These are phyloP conservation scores for Tolypocladium ophioglossoides DNA, from an alignment of 2,329 filamentous ascomycete species.

Conservation along the genomic window DNA sequence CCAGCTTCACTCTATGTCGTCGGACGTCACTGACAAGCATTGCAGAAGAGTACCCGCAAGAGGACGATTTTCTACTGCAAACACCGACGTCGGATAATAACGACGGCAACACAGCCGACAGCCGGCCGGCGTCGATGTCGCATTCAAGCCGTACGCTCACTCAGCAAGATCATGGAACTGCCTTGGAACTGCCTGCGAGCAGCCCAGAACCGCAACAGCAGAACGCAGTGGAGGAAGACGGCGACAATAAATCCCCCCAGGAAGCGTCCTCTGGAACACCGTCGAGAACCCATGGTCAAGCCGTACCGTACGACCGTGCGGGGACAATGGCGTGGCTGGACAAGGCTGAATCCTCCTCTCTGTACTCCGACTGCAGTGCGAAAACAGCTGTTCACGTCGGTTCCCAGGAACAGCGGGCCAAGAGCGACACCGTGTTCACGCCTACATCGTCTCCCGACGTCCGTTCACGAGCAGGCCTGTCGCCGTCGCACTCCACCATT, in stretches of 20 bases:
- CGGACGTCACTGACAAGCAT: neutral
- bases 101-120: neutral
- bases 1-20: neutral
- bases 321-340: neutral
- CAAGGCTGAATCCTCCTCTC: constrained; percentile 9
- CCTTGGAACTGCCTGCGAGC: neutral
- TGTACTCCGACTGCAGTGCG: constrained; percentile 11
- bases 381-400: constrained; percentile 6
- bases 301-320: neutral
- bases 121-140: neutral
- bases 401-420: neutral
- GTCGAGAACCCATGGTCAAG: neutral
- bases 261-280: too few species aligned
- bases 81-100: too few species aligned
- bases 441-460: neutral
- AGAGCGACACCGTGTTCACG: neutral
- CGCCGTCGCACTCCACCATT: neutral
- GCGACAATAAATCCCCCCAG: neutral
- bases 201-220: neutral
- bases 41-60: neutral
- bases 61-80: neutral
- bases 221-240: neutral
- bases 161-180: neutral
- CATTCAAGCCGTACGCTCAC: neutral
- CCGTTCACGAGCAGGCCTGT: neutral